A percentile compares a stretch with the other conserved stretches of the same genome.
Evolutionary conservation across 2,329 filamentous ascomycete genomes (phyloP).

Genomic region (Pseudocercospora macadamiae): DNA sequence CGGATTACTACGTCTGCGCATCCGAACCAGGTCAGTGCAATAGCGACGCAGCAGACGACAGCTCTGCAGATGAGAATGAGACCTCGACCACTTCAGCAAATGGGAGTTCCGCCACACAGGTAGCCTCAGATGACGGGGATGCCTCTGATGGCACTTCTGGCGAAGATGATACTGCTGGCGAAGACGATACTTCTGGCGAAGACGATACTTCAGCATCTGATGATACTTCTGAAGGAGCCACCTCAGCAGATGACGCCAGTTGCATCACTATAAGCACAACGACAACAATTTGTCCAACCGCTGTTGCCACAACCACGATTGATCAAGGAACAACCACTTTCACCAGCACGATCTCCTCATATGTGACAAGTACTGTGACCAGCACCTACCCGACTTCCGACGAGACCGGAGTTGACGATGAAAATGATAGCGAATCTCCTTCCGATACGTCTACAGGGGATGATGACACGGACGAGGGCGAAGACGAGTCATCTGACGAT

Average conservation of each 20-base stretch:
- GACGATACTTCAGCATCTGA: neutral
- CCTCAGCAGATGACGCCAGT: neutral
- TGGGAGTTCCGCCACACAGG: neutral
- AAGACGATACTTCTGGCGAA: too few relatives aligned
- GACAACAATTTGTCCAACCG: too few relatives aligned
- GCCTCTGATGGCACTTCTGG: too few relatives aligned
- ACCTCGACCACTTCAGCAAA: too few relatives aligned
- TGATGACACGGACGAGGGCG: neutral
- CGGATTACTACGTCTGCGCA: constrained; percentile 1
- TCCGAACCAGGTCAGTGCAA: neutral
- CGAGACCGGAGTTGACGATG: neutral
- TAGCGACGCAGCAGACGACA: neutral
- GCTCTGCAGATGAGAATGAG: too few relatives aligned
- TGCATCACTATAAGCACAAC: neutral
- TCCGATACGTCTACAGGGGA: neutral
- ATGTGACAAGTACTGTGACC: neutral
- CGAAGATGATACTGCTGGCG: neutral
- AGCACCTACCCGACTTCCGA: neutral
- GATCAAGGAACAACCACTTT: neutral
- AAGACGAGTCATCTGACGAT: neutral
- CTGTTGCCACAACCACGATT: neutral
- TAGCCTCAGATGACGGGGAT: neutral
- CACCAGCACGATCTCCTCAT: neutral
- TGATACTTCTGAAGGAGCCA: neutral
- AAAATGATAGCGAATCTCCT: neutral